Conservation (phyloP, 495 filamentous ascomycete species). For the Penicillium manginii region DNA sequence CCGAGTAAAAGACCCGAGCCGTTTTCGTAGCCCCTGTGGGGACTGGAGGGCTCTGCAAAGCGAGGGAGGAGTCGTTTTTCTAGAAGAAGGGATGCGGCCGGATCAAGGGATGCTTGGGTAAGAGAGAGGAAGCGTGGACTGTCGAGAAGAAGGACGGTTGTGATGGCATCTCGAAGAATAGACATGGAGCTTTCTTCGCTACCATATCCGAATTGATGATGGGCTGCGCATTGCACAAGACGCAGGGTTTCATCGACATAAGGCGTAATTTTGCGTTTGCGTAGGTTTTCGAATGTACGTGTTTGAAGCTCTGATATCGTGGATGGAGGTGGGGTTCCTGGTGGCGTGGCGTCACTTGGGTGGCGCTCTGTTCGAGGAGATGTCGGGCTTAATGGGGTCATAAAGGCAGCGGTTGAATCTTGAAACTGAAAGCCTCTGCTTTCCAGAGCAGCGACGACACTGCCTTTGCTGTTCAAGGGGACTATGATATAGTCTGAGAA, state of each 20-base stretch:
- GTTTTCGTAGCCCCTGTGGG: slow-evolving; percentile 45
- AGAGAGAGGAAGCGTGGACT: slow-evolving; percentile 82
- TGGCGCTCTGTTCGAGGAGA: slow-evolving; percentile 33
- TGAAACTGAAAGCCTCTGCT: slow-evolving; percentile 84
- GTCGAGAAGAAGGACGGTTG: slow-evolving; percentile 59
- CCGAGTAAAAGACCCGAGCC: slow-evolving; percentile 67
- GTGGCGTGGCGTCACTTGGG: slow-evolving; percentile 44
- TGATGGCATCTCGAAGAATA: slow-evolving; percentile 49
- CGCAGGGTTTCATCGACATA: slow-evolving; percentile 67
- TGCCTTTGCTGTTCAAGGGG: slow-evolving; percentile 68
- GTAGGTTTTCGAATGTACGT: slow-evolving; percentile 78
- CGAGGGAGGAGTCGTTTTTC: slow-evolving; percentile 71
- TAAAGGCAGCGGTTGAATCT: slow-evolving; percentile 68
- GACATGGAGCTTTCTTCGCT: slow-evolving; percentile 50
- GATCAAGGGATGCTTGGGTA: slow-evolving; percentile 82
- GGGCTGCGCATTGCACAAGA: slow-evolving; percentile 83
- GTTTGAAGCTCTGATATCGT: slow-evolving; percentile 77
- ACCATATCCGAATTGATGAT: slow-evolving; percentile 49
- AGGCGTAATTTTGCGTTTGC: slow-evolving; percentile 73
- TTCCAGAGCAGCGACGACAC: slow-evolving; percentile 77
- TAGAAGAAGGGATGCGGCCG: slow-evolving; percentile 75
- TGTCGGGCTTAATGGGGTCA: slow-evolving; percentile 45
- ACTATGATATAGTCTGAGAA: slow-evolving; percentile 97
- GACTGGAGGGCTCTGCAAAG: slow-evolving; percentile 51
- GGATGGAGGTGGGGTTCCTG: slow-evolving; percentile 76